These are phyloP conservation scores for Darksidea phi DNA, from an alignment of 495 filamentous ascomycete species.

Conservation along the genomic window DNA sequence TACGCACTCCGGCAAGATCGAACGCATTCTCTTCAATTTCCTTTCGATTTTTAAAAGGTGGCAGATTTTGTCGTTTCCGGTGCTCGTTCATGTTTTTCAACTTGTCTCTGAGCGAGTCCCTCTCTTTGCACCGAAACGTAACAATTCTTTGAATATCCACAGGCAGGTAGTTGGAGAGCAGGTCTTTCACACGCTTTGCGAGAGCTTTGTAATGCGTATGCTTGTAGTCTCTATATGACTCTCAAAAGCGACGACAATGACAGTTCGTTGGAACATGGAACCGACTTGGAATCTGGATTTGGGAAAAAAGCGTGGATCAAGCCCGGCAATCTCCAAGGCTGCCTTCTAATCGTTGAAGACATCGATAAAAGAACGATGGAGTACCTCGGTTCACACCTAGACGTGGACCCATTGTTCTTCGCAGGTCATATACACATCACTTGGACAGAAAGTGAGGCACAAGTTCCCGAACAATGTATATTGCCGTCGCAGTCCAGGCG, in stretches of 20 bases:
- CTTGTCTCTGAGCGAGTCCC: neutral
- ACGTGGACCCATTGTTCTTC: slow-evolving; percentile 31
- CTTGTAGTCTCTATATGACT: neutral
- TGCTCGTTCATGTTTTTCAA: too few relatives aligned
- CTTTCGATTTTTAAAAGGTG: neutral
- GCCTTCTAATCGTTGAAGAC: slow-evolving; percentile 29
- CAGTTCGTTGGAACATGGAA: neutral
- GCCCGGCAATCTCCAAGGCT: neutral
- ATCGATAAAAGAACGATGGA: slow-evolving; percentile 20
- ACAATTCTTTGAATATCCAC: too few relatives aligned
- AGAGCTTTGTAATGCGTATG: neutral
- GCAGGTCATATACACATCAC: slow-evolving; percentile 15
- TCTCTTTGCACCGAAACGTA: neutral
- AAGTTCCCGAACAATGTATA: slow-evolving; percentile 13
- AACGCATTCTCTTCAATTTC: neutral
- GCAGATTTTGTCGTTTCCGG: slow-evolving; percentile 7
- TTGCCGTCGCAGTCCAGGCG: slow-evolving; percentile 11
- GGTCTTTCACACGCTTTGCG: neutral
- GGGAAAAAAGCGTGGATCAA: neutral
- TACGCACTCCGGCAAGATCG: slow-evolving; percentile 7
- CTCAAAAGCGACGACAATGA: neutral
- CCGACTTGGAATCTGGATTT: neutral
- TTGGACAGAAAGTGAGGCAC: neutral
- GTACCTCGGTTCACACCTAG: slow-evolving; percentile 5
- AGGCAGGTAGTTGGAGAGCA: too few relatives aligned